Base-by-base conservation (phyloP, 331 rosid species). In the Cucumis variabilis region DNA sequence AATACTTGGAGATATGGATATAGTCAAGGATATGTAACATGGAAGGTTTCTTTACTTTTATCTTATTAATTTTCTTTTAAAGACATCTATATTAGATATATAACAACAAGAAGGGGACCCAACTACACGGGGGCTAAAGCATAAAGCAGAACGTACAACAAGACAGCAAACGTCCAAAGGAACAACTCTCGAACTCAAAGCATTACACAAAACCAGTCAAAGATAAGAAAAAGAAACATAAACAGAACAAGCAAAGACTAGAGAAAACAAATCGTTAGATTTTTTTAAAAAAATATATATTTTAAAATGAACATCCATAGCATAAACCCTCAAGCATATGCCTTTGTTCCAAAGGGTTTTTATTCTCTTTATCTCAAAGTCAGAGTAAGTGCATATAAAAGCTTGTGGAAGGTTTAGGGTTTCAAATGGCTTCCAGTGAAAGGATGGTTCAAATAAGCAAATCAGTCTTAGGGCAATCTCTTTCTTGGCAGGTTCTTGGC, bases 401-500 rank as follows among this genome's bases (percentile, higher is more conserved):
- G 44, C 41, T 28, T 69, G 17, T 69, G 17, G 7, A 1, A 27
- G 37, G 37, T 69, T 69, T 69, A 66, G 71, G 71, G 71, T 66
- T n/a, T 66, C 71, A 66, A 66, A 66, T 66, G 44, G 75, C 65
- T 86, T 21, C 3, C 5, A 58, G 65, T 58, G 23, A 58, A 58
- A 58, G 65, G 23, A 58, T 58, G 17, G 1, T 58, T 58, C 65
- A 75, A 33, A 24, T 86, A 86, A 86, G 90, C 87, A 86, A 89
- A 89, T 13, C 84, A 86, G 84, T 62, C 80, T 80, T 58, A 86
- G 88, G 90, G 90, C 90, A 50, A 58, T 79, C 88, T 86, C 88
- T 66, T 51, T 28, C 46, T 89, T 89, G 90, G 90, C 88, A 89
- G 78, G 90, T 23, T 66, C 3, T 2, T 66, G 30, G 15, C 28